Conservation (phyloP, 2,329 filamentous ascomycete species). For the Orbilia quercus region DNA sequence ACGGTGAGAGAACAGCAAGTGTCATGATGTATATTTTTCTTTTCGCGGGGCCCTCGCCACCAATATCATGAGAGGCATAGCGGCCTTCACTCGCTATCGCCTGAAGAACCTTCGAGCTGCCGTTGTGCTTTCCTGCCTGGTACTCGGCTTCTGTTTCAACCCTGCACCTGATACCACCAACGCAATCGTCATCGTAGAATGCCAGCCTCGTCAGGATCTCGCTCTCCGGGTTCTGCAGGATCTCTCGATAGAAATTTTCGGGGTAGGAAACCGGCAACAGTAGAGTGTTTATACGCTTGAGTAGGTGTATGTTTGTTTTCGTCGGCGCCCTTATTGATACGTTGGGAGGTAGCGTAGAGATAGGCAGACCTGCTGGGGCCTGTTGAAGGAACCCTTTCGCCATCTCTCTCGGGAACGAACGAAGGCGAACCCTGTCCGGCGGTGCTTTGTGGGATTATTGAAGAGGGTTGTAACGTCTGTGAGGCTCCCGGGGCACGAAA, state of each 20-base stretch:
- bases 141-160: constrained; percentile 69
- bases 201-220: constrained; percentile 58
- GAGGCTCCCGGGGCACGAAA: too few relatives aligned
- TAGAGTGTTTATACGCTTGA: constrained; percentile 74
- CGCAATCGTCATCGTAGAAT: constrained; percentile 59
- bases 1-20: constrained; percentile 73
- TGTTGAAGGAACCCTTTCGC: neutral
- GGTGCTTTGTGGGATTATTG: neutral
- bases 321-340: constrained; percentile 67
- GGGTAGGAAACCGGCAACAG: constrained; percentile 74
- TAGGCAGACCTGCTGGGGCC: constrained; percentile 23
- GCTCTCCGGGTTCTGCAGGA: constrained; percentile 66
- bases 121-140: constrained; percentile 14
- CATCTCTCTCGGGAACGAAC: constrained; percentile 8
- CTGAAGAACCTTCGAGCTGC: constrained; percentile 62
- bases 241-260: constrained; percentile 72
- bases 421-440: neutral
- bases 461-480: neutral
- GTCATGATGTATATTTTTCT: constrained; percentile 73
- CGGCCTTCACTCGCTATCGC: constrained; percentile 48
- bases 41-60: constrained; percentile 15
- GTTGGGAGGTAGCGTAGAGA: constrained; percentile 44
- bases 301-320: constrained; percentile 68
- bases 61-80: neutral
- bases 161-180: constrained; percentile 73